Conservation (phyloP, 2,329 filamentous ascomycete genomes). For the Sarocladium oryzae region DNA sequence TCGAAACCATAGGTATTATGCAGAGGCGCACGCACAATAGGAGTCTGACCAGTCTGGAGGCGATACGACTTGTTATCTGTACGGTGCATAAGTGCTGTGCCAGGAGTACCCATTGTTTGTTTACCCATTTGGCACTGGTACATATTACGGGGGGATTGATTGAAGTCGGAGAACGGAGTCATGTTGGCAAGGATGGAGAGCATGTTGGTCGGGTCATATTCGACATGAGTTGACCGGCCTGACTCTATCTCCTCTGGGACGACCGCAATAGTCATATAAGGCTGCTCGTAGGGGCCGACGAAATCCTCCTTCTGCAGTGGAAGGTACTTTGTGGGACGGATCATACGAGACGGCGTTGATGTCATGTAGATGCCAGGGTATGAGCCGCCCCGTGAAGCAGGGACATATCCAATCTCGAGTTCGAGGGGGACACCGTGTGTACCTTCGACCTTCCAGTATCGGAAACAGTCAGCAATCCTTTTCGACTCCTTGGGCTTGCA, state of each 20-base stretch:
- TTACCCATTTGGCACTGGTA: constrained; percentile 99
- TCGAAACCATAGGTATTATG: constrained; percentile 96
- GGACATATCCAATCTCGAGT: constrained; percentile 88
- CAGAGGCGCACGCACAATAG: constrained; percentile 82
- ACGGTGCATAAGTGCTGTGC: constrained; percentile 73
- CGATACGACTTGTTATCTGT: constrained; percentile 97
- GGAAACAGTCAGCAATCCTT: constrained; percentile 75
- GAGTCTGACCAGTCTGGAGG: constrained; percentile 91
- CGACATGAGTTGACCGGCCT: constrained; percentile 88
- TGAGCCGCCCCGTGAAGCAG: constrained; percentile 81
- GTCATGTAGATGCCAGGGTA: constrained; percentile 96
- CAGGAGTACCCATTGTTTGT: constrained; percentile 97
- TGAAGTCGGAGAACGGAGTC: constrained; percentile 98
- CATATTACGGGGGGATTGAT: constrained; percentile 98
- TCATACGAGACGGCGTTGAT: constrained; percentile 78
- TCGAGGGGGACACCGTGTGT: constrained; percentile 71
- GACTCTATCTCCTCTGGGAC: constrained; percentile 80
- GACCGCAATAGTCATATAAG: constrained; percentile 96
- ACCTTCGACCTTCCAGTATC: constrained; percentile 93
- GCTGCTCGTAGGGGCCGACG: constrained; percentile 90
- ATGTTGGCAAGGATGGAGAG: constrained; percentile 97
- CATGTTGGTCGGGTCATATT: constrained; percentile 92
- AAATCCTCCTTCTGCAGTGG: constrained; percentile 79
- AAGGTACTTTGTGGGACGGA: constrained; percentile 86
- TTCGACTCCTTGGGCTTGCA: constrained; percentile 79